Conservation (phyloP, 2,329 filamentous ascomycete species). For the Aspergillus tamarii region DNA sequence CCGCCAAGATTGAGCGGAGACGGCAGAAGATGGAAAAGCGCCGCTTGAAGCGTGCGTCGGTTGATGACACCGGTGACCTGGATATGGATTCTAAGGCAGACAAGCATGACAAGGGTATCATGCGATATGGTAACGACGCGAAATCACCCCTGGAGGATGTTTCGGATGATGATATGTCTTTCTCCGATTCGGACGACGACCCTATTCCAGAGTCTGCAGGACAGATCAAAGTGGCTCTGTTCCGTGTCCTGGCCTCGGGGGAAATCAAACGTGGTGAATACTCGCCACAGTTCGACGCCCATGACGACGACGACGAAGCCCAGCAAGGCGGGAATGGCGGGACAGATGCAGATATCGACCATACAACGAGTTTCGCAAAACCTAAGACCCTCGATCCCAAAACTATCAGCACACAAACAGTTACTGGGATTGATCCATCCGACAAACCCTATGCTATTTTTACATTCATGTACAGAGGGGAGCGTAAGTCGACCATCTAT, state of each 20-base stretch:
- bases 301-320: conserved; percentile 85
- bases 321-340: conserved; percentile 58
- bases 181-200: conserved; percentile 79
- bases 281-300: conserved; percentile 94
- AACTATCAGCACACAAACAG: conserved; percentile 96
- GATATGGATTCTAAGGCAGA: conserved; percentile 38
- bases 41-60: conserved; percentile 71
- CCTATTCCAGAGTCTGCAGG: conserved; percentile 87
- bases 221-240: conserved; percentile 97
- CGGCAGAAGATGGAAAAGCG: conserved; percentile 78
- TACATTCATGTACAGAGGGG: conserved; percentile 95
- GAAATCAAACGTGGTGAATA: conserved; percentile 99
- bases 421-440: conserved; percentile 95
- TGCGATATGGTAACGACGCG: conserved; percentile 80
- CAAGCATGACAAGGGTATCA: conserved; percentile 57
- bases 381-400: conserved; percentile 95
- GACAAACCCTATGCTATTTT: conserved; percentile 97
- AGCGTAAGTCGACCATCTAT: conserved; percentile 66
- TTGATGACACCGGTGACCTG: conserved; percentile 57
- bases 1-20: conserved; percentile 72
- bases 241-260: conserved; percentile 89
- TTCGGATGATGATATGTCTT: conserved; percentile 69
- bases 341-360: conserved; percentile 83
- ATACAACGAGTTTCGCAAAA: conserved; percentile 97
- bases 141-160: conserved; percentile 73